Conservation (phyloP, 768 basidiomycete species). For the Guyanaporus albipodus region DNA sequence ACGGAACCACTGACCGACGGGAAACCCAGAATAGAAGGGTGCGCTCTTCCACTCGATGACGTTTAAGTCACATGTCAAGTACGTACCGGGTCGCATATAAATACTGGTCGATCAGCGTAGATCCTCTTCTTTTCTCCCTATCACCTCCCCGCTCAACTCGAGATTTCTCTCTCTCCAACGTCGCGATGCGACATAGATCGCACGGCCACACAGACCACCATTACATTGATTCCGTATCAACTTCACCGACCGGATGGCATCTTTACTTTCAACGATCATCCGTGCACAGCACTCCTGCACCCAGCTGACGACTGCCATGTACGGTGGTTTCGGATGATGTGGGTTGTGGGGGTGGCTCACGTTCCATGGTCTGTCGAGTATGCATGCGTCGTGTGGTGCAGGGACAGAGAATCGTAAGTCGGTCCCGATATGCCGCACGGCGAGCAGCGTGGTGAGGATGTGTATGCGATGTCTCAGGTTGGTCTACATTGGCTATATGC, state of each 20-base stretch:
- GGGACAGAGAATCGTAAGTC: not conserved
- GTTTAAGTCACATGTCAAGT: no score
- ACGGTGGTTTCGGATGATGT: slow-evolving; percentile 5
- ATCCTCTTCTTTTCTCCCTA: no score
- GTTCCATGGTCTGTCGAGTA: not conserved
- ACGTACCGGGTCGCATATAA: no score
- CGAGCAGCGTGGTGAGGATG: not conserved
- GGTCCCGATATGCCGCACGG: not conserved
- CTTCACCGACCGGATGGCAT: not conserved
- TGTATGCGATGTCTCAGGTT: not conserved
- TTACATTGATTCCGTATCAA: no score
- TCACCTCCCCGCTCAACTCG: no score
- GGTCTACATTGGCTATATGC: slow-evolving; percentile 3
- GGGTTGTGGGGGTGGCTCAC: slow-evolving; percentile 10
- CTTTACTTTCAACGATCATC: not conserved
- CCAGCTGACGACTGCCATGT: slow-evolving; percentile 2
- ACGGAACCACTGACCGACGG: no score
- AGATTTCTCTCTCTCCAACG: not conserved
- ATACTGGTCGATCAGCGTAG: no score
- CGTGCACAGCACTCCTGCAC: slow-evolving; percentile 8
- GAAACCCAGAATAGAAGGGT: no score
- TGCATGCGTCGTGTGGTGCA: not conserved
- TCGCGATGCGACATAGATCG: not conserved
- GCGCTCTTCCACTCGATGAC: no score
- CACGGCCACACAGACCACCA: no score